Conservation (phyloP, 176 grass and related monocot genomes). For the Poa annua region DNA sequence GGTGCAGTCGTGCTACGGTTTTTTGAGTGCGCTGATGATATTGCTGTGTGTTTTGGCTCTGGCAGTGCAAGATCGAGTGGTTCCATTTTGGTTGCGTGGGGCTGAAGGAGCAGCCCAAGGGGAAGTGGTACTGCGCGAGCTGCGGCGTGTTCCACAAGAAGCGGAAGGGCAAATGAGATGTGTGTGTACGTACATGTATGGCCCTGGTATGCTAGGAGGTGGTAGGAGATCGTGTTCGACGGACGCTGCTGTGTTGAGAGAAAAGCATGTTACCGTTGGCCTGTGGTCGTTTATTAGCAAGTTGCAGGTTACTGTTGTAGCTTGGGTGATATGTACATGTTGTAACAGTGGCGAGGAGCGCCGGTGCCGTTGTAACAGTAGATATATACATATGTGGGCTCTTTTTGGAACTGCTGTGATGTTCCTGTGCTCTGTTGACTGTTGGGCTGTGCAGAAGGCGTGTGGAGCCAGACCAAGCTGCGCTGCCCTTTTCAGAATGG, state of each 20-base stretch:
- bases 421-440: too few relatives aligned
- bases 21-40: neutral
- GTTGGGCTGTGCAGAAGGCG: too few relatives aligned
- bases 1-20: neutral
- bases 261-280: neutral
- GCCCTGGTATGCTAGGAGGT: neutral
- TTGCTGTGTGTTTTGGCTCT: neutral
- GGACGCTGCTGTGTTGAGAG: neutral
- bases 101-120: slow-evolving; percentile 94
- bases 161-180: slow-evolving; percentile 71
- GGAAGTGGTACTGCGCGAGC: slow-evolving; percentile 92
- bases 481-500: too few relatives aligned
- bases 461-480: too few relatives aligned
- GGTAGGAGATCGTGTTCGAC: neutral
- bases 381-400: too few relatives aligned
- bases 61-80: slow-evolving; percentile 99
- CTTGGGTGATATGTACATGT: slow-evolving; percentile 47
- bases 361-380: too few relatives aligned
- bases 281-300: neutral
- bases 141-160: slow-evolving; percentile 77
- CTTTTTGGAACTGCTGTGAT: too few relatives aligned
- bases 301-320: slow-evolving; percentile 28
- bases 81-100: slow-evolving; percentile 91
- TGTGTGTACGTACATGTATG: neutral
- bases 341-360: slow-evolving; percentile 13